Evolutionary conservation across 1,139 yeast genomes (phyloP).

Genomic region (Trichomonascaceae sp.): DNA sequence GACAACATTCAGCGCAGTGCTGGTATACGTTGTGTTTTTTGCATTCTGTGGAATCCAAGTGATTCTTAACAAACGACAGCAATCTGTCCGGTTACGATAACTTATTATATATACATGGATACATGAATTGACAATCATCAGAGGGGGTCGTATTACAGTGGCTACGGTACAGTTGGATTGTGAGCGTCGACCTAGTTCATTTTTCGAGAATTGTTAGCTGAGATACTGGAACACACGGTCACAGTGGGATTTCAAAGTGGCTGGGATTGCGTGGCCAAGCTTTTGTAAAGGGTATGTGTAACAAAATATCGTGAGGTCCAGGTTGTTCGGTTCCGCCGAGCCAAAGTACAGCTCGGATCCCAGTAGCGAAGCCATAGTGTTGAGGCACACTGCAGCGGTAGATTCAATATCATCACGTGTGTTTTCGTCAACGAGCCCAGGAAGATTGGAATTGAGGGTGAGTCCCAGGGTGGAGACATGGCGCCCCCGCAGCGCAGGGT

Average conservation of each 20-base stretch:
- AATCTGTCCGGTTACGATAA: slow-evolving; percentile 34
- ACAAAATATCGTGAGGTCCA: background rate
- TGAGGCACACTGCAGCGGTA: background rate
- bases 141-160: slow-evolving; percentile 4
- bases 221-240: slow-evolving; percentile 2
- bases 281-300: too few relatives aligned
- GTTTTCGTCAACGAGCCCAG: background rate
- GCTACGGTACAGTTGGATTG: background rate
- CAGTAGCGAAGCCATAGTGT: background rate
- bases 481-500: background rate
- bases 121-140: too few relatives aligned
- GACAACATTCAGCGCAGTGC: slow-evolving; percentile 81
- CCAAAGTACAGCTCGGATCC: background rate
- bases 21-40: slow-evolving; percentile 68
- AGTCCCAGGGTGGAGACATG: background rate
- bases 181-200: background rate
- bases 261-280: too few relatives aligned
- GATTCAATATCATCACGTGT: background rate
- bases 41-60: slow-evolving; percentile 85
- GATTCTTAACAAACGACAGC: slow-evolving; percentile 44
- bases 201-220: background rate
- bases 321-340: background rate
- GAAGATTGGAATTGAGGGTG: background rate
- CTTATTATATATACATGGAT: slow-evolving; percentile 5
- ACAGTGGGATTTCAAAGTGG: too few relatives aligned